phyloP scores from a whole-genome alignment of 768 basidiomycete genomes.

The Favolaschia claudopus region DNA sequence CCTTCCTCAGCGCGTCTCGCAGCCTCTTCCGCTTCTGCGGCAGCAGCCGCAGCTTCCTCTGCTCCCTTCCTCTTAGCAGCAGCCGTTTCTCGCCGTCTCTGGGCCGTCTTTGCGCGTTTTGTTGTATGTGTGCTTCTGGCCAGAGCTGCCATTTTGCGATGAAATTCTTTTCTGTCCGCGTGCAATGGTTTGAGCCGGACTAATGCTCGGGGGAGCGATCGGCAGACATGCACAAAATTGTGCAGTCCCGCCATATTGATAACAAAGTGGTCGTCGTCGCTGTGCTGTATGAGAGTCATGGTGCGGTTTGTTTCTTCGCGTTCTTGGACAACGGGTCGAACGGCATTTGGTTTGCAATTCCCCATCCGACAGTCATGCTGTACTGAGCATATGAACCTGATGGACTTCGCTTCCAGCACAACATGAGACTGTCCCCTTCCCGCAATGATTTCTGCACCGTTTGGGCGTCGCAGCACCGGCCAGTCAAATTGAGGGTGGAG shows the following conservation, averaged over 20 bases:
- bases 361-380: conserved; percentile 25
- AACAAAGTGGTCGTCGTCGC: conserved; percentile 21
- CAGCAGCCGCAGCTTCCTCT: not conserved
- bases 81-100: not conserved
- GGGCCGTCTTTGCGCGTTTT: not conserved
- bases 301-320: conserved; percentile 10
- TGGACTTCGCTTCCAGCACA: not conserved
- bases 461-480: not conserved
- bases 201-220: not conserved
- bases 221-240: too few species aligned
- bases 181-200: not conserved
- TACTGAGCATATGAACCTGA: conserved; percentile 19
- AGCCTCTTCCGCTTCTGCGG: not conserved
- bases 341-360: conserved; percentile 6
- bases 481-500: not conserved
- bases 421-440: too few species aligned
- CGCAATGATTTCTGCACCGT: not conserved
- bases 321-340: conserved; percentile 14
- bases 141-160: not conserved
- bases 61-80: not conserved
- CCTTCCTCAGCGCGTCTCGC: not conserved
- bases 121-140: not conserved
- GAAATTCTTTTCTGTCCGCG: not conserved
- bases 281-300: conserved; percentile 2
- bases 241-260: conserved; percentile 21